A percentile compares a stretch with the other conserved stretches of the same genome.
Evolutionary conservation across 2,329 filamentous ascomycete genomes (phyloP).

Genomic region (Didymella pomorum): DNA sequence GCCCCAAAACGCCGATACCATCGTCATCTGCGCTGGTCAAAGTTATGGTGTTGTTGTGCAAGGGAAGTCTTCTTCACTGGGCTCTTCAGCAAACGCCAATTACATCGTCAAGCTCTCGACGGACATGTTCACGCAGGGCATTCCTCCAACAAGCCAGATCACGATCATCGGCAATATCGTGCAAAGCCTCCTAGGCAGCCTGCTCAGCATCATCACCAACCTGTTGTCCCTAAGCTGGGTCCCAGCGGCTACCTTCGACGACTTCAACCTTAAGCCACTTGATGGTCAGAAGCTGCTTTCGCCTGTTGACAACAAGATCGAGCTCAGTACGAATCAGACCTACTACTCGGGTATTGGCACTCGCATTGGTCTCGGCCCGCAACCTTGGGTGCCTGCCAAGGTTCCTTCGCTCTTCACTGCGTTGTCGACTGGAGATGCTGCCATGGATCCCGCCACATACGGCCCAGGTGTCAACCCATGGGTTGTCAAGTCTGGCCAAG

Average conservation of each 20-base stretch:
- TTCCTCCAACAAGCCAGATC: conserved; percentile 26
- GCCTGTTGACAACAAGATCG: conserved; percentile 68
- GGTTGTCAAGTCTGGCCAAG: conserved; percentile 16
- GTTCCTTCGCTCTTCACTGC: conserved; percentile 82
- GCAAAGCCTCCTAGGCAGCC: conserved; percentile 22
- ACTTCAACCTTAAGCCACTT: conserved; percentile 72
- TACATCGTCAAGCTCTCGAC: conserved; percentile 63
- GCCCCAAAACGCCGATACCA: conserved; percentile 13
- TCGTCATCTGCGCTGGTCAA: conserved; percentile 18
- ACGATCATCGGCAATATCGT: conserved; percentile 29
- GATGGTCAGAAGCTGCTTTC: conserved; percentile 69
- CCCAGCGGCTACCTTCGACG: conserved; percentile 70
- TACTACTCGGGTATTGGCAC: conserved; percentile 66
- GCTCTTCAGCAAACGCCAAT: conserved; percentile 60
- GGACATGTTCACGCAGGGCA: conserved; percentile 55
- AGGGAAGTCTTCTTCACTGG: conserved; percentile 21
- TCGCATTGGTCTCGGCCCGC: conserved; percentile 61
- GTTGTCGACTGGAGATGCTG: conserved; percentile 61
- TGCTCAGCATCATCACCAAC: conserved; percentile 58
- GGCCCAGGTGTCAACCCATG: conserved; percentile 20
- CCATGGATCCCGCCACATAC: conserved; percentile 52
- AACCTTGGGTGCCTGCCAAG: conserved; percentile 74
- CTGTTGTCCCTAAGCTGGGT: conserved; percentile 60
- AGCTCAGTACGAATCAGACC: conserved; percentile 66
- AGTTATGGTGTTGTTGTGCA: conserved; percentile 36